Evolutionary conservation across 495 filamentous ascomycete genomes (phyloP).

Genomic region (Hypoxylon intermedium): DNA sequence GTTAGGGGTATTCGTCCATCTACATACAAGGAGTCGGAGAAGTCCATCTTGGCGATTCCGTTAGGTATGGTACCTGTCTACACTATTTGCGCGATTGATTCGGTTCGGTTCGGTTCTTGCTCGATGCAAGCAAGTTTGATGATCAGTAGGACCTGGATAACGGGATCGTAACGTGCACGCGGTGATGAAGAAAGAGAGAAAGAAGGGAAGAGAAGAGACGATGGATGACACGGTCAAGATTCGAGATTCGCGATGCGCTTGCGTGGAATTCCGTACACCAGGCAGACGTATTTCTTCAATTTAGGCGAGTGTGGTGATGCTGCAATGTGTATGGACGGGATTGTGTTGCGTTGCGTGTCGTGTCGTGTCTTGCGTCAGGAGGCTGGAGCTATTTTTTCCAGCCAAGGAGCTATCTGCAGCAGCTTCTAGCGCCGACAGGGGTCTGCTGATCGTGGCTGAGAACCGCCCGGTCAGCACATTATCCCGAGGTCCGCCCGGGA

Average conservation of each 20-base stretch:
- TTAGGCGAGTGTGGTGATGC: background rate
- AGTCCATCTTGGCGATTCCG: slow-evolving; percentile 47
- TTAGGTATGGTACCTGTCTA: background rate
- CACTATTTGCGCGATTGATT: slow-evolving; percentile 10
- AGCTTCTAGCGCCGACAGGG: background rate
- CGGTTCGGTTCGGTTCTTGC: background rate
- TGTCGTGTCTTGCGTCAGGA: slow-evolving; percentile 15
- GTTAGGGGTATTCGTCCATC: background rate
- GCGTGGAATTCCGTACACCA: slow-evolving; percentile 5
- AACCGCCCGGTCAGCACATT: too few species aligned
- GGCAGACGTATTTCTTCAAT: slow-evolving; percentile 26
- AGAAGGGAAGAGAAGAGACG: background rate
- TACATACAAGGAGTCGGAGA: slow-evolving; percentile 57
- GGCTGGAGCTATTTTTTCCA: slow-evolving; percentile 13
- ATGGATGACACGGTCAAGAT: background rate
- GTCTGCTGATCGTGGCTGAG: too few species aligned
- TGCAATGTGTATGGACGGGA: slow-evolving; percentile 15
- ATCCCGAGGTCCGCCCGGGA: too few species aligned
- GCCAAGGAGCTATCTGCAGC: background rate
- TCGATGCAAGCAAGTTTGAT: background rate
- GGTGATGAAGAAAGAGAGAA: background rate
- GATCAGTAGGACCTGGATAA: background rate
- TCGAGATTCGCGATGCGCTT: slow-evolving; percentile 1
- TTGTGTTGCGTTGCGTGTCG: slow-evolving; percentile 6
- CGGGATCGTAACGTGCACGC: background rate